Evolutionary conservation across 257 asterid genomes (phyloP), one percentile per base, ranked within the genome.

Genomic region (Lycium ferocissimum): DNA sequence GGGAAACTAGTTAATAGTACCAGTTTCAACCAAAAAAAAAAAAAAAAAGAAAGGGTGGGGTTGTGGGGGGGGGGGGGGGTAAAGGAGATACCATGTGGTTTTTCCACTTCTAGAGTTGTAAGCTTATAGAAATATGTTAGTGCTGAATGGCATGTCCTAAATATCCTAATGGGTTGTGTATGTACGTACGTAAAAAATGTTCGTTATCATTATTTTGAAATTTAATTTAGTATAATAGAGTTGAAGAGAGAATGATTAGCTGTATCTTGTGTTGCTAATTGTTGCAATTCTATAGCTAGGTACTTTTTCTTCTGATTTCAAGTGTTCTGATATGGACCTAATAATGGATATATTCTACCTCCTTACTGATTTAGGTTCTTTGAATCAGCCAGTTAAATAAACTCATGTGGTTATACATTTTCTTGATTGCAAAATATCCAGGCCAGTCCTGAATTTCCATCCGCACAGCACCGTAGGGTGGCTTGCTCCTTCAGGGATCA

Each of bases 401-500:
- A 56, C 40, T 82, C 58, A 43, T 69, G 51, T 84, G 86, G 86
- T 85, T 70, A 8, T 78, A 35, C 73, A 73, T 80, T 84, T 66
- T 33, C 53, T 86, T 63, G 67, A 85, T 65, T 67, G 86, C 87
- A 49, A 84, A 83, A 65, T 69, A 72, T 85, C 63, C 94, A 97
- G 99, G 91, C 97, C 83, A 97, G 91, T 88, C 96, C 98, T 47
- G 99, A 98, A 86, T 83, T 94, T 89, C 96, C 98, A 80, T 93
- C 99, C 83, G 90, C 98, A 83, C 98, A 93, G 87, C 99, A 97
- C 89, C 94, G 99, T 71, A 94, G 97, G 92, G 98, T 97, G 85
- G 97, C 99, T 69, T 92, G 97, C 88, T 88, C 94, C 59, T 97
- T 95, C 85, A 92, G 98, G 92, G 99, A 97, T 87, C 92, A 93